Evolutionary conservation across 495 filamentous ascomycete species (phyloP), one percentile per base, ranked within the genome.

Genomic region (Amniculicola lignicola): DNA sequence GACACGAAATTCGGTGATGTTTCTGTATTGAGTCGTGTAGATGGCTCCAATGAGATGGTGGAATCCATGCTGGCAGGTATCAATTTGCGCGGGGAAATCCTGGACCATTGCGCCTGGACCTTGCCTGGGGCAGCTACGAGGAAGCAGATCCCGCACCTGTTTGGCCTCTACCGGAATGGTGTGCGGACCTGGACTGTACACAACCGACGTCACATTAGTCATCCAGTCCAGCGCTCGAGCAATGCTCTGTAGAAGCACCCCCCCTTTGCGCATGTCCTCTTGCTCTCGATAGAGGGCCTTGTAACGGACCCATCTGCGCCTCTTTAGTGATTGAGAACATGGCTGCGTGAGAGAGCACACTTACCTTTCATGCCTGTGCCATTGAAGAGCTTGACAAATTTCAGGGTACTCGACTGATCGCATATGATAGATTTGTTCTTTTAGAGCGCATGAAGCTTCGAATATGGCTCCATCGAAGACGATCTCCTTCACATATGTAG

Each of bases 391-490:
- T 38, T 23, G 3, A n/a, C n/a, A n/a, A n/a, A n/a, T n/a, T n/a
- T n/a, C n/a, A n/a, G n/a, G n/a, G n/a, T n/a, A n/a, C n/a, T n/a
- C n/a, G n/a, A n/a, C n/a, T n/a, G n/a, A n/a, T n/a, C n/a, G n/a
- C n/a, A n/a, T n/a, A n/a, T n/a, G n/a, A n/a, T n/a, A n/a, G n/a
- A n/a, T n/a, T n/a, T n/a, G n/a, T n/a, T n/a, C n/a, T n/a, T n/a
- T n/a, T n/a, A n/a, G n/a, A n/a, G n/a, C n/a, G n/a, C n/a, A n/a
- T n/a, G n/a, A n/a, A n/a, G n/a, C n/a, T n/a, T n/a, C 29, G 45
- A 59, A 63, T 3, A 50, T 38, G 0, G 54, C 54, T 0, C 54
- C 60, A 46, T 63, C 60, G 31, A 49, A 63, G 16, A 63, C 28
- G 2, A 63, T 54, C 28, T 57, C 54, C 21, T 63, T 59, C 29